Conservation (phyloP, 2,329 filamentous ascomycete species). For the Hortaea werneckii region DNA sequence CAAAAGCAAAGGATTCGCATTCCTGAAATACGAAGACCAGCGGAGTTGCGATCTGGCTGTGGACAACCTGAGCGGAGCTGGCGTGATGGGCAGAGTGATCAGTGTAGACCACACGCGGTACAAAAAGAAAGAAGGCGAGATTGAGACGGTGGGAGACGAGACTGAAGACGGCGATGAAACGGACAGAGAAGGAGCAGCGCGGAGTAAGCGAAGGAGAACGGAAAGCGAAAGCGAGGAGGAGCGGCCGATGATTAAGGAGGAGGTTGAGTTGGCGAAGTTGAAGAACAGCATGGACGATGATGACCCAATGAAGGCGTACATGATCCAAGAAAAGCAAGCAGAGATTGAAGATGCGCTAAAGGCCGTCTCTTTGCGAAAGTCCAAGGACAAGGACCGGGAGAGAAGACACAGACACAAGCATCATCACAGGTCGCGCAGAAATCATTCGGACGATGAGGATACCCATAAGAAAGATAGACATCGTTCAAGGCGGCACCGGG, state of each 20-base stretch:
- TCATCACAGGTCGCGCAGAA: conserved; percentile 20
- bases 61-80: conserved; percentile 84
- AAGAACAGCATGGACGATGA: conserved; percentile 73
- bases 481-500: not conserved
- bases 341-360: conserved; percentile 65
- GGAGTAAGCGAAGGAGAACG: conserved; percentile 33
- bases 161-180: conserved; percentile 40
- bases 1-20: conserved; percentile 88
- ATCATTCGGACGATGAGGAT: conserved; percentile 11
- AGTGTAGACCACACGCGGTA: conserved; percentile 91
- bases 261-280: conserved; percentile 65
- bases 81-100: conserved; percentile 67
- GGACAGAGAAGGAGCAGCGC: conserved; percentile 30
- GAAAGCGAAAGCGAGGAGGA: conserved; percentile 32
- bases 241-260: conserved; percentile 65
- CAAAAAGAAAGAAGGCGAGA: conserved; percentile 67
- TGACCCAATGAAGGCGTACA: conserved; percentile 90
- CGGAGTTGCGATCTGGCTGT: conserved; percentile 91
- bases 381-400: conserved; percentile 33
- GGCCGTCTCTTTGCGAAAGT: conserved; percentile 41
- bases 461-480: conserved; percentile 6
- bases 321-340: conserved; percentile 85
- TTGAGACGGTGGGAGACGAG: conserved; percentile 34
- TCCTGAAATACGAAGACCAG: conserved; percentile 97
- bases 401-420: conserved; percentile 38